Conservation (phyloP, 257 asterid genomes). For the Jaltomata sinuosa region DNA sequence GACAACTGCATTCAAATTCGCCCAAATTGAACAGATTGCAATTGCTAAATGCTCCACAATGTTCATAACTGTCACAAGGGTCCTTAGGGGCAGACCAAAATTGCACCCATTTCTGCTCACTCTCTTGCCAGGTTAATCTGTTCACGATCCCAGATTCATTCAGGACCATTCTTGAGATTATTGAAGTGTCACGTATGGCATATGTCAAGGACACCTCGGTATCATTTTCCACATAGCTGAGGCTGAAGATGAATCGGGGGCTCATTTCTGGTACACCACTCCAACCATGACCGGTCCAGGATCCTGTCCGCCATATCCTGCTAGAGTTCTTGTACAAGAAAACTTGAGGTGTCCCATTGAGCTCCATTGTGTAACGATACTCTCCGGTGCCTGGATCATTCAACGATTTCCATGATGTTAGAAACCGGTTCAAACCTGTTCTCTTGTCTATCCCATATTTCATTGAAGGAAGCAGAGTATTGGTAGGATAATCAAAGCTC, state of each 20-base stretch:
- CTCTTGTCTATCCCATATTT: constrained; percentile 18
- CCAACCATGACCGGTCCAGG: constrained; percentile 27
- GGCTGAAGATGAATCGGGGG: constrained; percentile 13
- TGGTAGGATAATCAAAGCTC: constrained; percentile 44
- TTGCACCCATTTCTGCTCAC: constrained; percentile 14
- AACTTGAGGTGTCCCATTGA: constrained; percentile 19
- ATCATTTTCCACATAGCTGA: constrained; percentile 15
- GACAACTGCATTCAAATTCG: constrained; percentile 23
- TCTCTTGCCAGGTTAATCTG: constrained; percentile 18
- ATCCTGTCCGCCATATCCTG: constrained; percentile 28
- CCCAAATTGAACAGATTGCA: constrained; percentile 12
- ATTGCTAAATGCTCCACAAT: constrained; percentile 12
- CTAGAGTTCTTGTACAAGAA: not conserved
- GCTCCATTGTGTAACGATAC: constrained; percentile 18
- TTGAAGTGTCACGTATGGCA: constrained; percentile 5
- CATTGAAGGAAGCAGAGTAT: constrained; percentile 39
- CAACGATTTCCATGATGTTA: constrained; percentile 33
- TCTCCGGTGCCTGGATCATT: constrained; percentile 27
- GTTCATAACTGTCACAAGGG: constrained; percentile 17
- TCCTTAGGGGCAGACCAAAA: constrained; percentile 22
- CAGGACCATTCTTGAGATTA: constrained; percentile 19
- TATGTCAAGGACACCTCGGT: constrained; percentile 18
- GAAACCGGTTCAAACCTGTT: constrained; percentile 17
- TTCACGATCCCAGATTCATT: constrained; percentile 23
- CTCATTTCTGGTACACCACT: constrained; percentile 36